Percentiles rank a stretch among this genome's conserved stretches.
Conservation (phyloP, 371 early-diverging fungal species). For the Mucor plumbeus region DNA sequence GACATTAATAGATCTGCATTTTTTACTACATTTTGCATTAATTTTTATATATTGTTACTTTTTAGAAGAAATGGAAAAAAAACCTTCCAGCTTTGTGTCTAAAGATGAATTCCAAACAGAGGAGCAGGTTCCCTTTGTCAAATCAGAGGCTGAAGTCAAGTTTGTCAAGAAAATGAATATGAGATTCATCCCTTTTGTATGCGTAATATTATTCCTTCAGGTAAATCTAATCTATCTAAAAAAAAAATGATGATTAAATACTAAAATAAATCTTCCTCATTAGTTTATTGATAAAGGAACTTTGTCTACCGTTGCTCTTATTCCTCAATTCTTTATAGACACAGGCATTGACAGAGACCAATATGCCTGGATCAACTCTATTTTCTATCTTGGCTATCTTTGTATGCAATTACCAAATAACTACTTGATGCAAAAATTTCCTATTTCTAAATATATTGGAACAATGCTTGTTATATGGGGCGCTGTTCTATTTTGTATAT, state of each 20-base stretch:
- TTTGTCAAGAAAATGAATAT: conserved; percentile 18
- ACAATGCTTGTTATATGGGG: conserved; percentile 31
- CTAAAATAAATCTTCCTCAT: too few species aligned
- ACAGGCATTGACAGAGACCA: conserved; percentile 30
- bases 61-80: background rate
- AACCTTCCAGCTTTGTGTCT: background rate
- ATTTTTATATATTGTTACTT: too few species aligned
- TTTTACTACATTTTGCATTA: too few species aligned
- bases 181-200: conserved; percentile 19
- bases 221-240: background rate
- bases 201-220: conserved; percentile 15
- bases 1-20: too few species aligned
- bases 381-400: conserved; percentile 24
- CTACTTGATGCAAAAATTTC: conserved; percentile 28
- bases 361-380: conserved; percentile 41
- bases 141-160: conserved; percentile 13
- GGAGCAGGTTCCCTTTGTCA: background rate
- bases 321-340: conserved; percentile 36
- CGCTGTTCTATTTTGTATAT: conserved; percentile 23
- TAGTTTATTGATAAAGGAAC: conserved; percentile 19
- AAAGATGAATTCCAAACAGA: background rate
- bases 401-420: conserved; percentile 35
- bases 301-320: conserved; percentile 31
- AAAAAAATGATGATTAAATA: too few species aligned
- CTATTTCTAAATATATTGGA: conserved; percentile 25